A percentile compares a stretch with the other conserved stretches of the same genome.
phyloP scores from a whole-genome alignment of 345 rosid species.

The Boechera retrofracta region DNA sequence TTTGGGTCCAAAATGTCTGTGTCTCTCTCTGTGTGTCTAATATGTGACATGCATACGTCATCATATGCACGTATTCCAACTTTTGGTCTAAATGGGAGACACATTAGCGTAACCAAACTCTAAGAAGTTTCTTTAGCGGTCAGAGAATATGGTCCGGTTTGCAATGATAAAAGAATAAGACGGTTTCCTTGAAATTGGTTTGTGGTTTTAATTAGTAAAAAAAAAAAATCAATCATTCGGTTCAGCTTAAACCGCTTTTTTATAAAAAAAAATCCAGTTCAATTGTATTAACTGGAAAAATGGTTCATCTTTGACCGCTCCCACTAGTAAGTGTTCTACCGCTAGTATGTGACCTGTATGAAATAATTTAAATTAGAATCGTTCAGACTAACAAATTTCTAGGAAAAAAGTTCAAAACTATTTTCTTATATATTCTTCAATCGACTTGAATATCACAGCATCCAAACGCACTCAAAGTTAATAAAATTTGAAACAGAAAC shows the following conservation, averaged over 20 bases:
- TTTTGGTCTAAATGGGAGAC: neutral
- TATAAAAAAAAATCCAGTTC: neutral
- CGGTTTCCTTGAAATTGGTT: neutral
- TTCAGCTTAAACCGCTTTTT: neutral
- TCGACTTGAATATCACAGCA: neutral
- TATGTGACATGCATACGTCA: constrained; percentile 2
- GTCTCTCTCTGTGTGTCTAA: neutral
- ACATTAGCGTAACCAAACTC: constrained; percentile 1
- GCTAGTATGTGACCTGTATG: neutral
- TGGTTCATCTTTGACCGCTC: neutral
- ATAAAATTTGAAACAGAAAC: neutral
- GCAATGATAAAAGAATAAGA: neutral
- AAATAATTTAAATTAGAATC: neutral
- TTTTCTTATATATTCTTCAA: neutral
- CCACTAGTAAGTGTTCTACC: neutral
- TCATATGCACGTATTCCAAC: constrained; percentile 20
- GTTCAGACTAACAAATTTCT: neutral
- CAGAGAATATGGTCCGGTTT: neutral
- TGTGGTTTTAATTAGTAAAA: neutral
- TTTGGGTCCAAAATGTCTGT: constrained; percentile 31
- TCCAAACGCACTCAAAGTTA: neutral
- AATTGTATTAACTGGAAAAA: neutral
- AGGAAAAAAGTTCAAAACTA: neutral
- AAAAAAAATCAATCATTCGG: neutral
- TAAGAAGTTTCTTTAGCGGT: neutral